These are phyloP conservation scores for Aaosphaeria pasadenensis DNA, from an alignment of 2,329 filamentous ascomycete genomes.

Conservation along the genomic window DNA sequence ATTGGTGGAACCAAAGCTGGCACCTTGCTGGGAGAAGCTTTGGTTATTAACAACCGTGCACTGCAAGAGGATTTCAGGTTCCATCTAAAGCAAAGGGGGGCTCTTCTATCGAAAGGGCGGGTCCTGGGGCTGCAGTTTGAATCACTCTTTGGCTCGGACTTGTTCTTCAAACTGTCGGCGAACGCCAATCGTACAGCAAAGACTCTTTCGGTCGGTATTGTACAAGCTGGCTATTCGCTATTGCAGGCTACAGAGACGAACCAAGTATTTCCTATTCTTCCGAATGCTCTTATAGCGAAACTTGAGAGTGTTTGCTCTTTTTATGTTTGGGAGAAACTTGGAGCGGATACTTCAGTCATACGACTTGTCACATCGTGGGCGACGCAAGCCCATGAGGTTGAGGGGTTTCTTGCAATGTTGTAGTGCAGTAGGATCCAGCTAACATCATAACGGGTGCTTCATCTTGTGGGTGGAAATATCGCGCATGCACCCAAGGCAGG, in stretches of 20 bases:
- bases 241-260: neutral
- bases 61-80: constrained; percentile 1
- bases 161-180: neutral
- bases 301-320: neutral
- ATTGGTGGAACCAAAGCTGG: constrained; percentile 7
- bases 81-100: constrained; percentile 3
- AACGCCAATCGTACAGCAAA: neutral
- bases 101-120: constrained; percentile 1
- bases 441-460: too few relatives aligned
- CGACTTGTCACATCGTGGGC: neutral
- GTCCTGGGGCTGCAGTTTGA: neutral
- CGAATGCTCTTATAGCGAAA: neutral
- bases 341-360: neutral
- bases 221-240: neutral
- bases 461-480: too few relatives aligned
- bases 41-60: constrained; percentile 1
- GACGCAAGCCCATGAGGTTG: too few relatives aligned
- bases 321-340: neutral
- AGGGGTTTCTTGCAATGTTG: too few relatives aligned
- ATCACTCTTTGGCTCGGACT: neutral
- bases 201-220: neutral
- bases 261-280: neutral
- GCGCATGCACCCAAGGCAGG: too few relatives aligned
- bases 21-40: constrained; percentile 4
- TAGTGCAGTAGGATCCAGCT: too few relatives aligned